Percentiles rank a stretch among this genome's conserved stretches.
phyloP scores from a whole-genome alignment of 2,329 filamentous ascomycete species.

The Penicillium sp. region DNA sequence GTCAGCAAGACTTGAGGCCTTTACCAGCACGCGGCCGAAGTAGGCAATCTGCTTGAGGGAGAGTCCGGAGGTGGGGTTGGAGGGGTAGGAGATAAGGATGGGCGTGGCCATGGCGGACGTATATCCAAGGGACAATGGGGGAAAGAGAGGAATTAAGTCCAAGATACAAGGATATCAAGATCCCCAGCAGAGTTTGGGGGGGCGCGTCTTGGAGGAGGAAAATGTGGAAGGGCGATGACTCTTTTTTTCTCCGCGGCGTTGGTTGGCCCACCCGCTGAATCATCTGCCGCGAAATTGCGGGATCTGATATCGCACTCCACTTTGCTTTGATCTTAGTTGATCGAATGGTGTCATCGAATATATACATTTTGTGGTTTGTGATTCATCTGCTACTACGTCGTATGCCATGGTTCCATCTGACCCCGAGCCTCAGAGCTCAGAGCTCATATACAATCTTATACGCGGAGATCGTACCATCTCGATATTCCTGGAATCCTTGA shows the following conservation, averaged over 20 bases:
- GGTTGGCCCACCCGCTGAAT: conserved; percentile 22
- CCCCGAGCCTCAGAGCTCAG: background rate
- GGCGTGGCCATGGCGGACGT: conserved; percentile 45
- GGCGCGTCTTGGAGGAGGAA: conserved; percentile 3
- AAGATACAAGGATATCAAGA: conserved; percentile 12
- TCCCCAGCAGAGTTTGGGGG: conserved; percentile 17
- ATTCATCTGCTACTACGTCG: background rate
- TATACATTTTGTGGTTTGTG: background rate
- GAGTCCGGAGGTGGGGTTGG: conserved; percentile 54
- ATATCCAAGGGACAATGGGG: conserved; percentile 1
- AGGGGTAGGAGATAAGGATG: conserved; percentile 47
- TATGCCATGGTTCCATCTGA: background rate
- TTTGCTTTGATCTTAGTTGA: conserved; percentile 1
- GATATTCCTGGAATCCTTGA: conserved; percentile 44
- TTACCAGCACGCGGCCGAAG: conserved; percentile 62
- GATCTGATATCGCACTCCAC: conserved; percentile 5
- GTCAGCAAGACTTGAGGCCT: conserved; percentile 47
- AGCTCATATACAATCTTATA: conserved; percentile 47
- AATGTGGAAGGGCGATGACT: conserved; percentile 22
- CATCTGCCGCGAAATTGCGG: conserved; percentile 12
- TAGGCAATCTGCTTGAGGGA: conserved; percentile 60
- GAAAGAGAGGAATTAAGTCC: background rate
- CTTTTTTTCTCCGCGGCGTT: conserved; percentile 19
- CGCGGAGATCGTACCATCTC: conserved; percentile 44
- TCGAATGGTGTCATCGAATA: conserved; percentile 1